Conservation (phyloP, 2,329 filamentous ascomycete species). For the Colletotrichum sublineola region DNA sequence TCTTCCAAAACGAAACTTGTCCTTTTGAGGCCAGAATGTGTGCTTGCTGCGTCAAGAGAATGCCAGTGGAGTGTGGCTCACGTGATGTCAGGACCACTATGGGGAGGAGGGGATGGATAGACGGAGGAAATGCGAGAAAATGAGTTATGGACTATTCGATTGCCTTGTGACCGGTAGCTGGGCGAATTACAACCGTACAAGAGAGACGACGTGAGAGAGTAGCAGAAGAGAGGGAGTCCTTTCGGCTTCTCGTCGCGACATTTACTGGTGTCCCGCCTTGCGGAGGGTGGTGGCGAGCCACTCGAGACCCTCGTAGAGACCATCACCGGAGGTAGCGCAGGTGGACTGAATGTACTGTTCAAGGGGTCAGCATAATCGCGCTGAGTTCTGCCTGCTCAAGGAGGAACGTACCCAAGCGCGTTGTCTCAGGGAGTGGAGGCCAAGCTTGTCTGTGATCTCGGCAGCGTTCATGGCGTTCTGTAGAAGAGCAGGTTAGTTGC, state of each 20-base stretch:
- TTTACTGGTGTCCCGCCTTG: slow-evolving; percentile 78
- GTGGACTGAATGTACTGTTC: slow-evolving; percentile 97
- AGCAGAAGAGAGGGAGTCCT: slow-evolving; percentile 51
- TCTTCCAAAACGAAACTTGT: slow-evolving; percentile 51
- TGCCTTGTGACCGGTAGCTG: slow-evolving; percentile 66
- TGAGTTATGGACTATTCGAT: slow-evolving; percentile 68
- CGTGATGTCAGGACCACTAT: slow-evolving; percentile 43
- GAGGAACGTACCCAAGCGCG: slow-evolving; percentile 90
- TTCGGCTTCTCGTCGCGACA: slow-evolving; percentile 49
- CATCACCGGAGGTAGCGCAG: slow-evolving; percentile 98
- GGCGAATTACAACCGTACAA: slow-evolving; percentile 71
- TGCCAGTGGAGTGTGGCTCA: slow-evolving; percentile 41
- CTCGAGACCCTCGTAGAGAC: slow-evolving; percentile 99
- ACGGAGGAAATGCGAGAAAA: slow-evolving; percentile 45
- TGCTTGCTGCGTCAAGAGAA: slow-evolving; percentile 42
- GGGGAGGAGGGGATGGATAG: slow-evolving; percentile 35
- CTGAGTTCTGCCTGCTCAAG: slow-evolving; percentile 11
- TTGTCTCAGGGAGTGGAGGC: slow-evolving; percentile 98
- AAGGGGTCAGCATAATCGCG: slow-evolving; percentile 36
- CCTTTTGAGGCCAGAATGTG: slow-evolving; percentile 45
- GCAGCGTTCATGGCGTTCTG: slow-evolving; percentile 99
- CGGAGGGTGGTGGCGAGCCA: slow-evolving; percentile 88
- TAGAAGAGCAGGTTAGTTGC: slow-evolving; percentile 26
- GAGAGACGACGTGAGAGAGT: slow-evolving; percentile 58
- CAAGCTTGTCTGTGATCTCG: slow-evolving; percentile 99